These are phyloP conservation scores for Sordariomycetes sp. DNA, from an alignment of 2,329 filamentous ascomycete genomes.

Conservation along the genomic window DNA sequence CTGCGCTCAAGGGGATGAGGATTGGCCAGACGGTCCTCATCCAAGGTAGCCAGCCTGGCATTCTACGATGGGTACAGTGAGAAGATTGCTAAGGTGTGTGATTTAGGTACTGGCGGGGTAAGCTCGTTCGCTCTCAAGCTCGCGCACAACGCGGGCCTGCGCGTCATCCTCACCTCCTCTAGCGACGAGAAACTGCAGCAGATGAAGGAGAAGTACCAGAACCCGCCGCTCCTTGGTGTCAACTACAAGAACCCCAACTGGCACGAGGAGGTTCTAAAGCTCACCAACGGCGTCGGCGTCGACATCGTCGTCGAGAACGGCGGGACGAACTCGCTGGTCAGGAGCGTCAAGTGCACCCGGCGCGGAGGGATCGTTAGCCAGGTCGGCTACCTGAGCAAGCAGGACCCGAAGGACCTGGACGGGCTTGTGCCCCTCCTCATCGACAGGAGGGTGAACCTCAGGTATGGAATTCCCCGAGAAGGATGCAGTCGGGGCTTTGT, in stretches of 20 bases:
- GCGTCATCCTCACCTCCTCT: constrained; percentile 24
- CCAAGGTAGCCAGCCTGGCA: neutral
- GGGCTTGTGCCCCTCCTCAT: constrained; percentile 24
- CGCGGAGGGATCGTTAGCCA: constrained; percentile 29
- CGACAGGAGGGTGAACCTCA: constrained; percentile 13
- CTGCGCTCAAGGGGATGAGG: constrained; percentile 17
- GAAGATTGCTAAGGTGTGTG: neutral
- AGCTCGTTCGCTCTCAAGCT: constrained; percentile 8
- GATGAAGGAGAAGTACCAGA: constrained; percentile 14
- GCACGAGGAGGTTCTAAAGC: constrained; percentile 19
- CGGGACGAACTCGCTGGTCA: constrained; percentile 22
- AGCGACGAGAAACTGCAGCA: constrained; percentile 19
- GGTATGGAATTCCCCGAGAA: constrained; percentile 12
- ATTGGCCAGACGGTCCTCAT: neutral
- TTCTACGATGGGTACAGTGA: neutral
- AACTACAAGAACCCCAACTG: constrained; percentile 13
- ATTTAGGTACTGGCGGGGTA: neutral
- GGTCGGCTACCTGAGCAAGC: constrained; percentile 25
- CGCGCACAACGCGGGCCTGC: constrained; percentile 17
- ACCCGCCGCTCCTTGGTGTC: constrained; percentile 14
- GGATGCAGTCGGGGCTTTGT: neutral
- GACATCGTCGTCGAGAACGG: constrained; percentile 27
- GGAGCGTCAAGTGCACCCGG: constrained; percentile 25
- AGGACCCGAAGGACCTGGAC: constrained; percentile 16
- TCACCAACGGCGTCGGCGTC: constrained; percentile 20